phyloP scores from a whole-genome alignment of 164 flowering plant species.

The Macadamia integrifolia region DNA sequence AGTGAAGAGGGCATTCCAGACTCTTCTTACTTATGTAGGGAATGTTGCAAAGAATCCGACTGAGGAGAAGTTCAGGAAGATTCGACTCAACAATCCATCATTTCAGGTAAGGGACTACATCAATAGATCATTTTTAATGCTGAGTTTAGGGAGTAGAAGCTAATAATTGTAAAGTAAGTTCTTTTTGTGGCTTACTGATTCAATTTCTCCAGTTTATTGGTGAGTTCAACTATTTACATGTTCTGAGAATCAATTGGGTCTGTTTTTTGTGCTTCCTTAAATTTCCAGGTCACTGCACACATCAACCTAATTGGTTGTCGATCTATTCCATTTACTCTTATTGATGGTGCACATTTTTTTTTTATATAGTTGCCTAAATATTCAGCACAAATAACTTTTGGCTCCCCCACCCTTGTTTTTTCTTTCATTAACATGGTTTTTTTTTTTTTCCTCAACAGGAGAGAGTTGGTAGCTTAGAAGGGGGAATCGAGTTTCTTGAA shows the following conservation, averaged over 20 bases:
- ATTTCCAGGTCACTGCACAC: too few relatives aligned
- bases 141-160: too few relatives aligned
- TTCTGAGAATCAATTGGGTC: too few relatives aligned
- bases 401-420: neutral
- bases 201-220: too few relatives aligned
- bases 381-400: neutral
- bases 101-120: conserved; percentile 43
- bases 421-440: neutral
- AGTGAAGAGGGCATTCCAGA: conserved; percentile 95
- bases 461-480: conserved; percentile 66
- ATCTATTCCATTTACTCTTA: too few relatives aligned
- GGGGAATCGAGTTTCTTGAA: conserved; percentile 79
- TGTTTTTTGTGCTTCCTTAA: too few relatives aligned
- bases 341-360: too few relatives aligned
- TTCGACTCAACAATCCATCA: conserved; percentile 57
- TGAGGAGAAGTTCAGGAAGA: conserved; percentile 93
- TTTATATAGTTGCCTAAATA: too few relatives aligned
- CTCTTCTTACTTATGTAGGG: conserved; percentile 77
- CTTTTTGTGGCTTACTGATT: too few relatives aligned
- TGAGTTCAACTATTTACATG: too few relatives aligned
- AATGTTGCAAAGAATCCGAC: conserved; percentile 81
- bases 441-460: conserved; percentile 33
- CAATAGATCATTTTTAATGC: neutral
- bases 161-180: too few relatives aligned
- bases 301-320: too few relatives aligned